These are phyloP conservation scores for Cornus kousa DNA, from an alignment of 148 eudicot genomes.

Conservation along the genomic window DNA sequence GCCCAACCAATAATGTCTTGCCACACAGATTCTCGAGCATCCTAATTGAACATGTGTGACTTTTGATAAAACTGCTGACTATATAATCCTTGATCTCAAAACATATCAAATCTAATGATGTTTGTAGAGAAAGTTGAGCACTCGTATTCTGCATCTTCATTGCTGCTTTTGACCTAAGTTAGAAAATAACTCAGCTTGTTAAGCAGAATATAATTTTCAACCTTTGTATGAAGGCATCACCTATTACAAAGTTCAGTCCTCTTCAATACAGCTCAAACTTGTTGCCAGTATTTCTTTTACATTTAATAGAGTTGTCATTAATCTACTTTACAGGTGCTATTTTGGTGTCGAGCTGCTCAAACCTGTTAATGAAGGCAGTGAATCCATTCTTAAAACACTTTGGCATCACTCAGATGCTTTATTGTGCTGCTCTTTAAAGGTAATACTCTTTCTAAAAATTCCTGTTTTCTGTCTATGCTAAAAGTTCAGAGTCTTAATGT, in stretches of 20 bases:
- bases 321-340: conserved; percentile 40
- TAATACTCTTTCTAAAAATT: conserved; percentile 17
- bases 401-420: conserved; percentile 62
- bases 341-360: conserved; percentile 67
- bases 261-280: background rate
- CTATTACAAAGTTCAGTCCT: background rate
- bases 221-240: background rate
- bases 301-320: background rate
- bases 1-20: too few species aligned
- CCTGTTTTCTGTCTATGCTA: background rate
- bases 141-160: too few species aligned
- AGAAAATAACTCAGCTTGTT: too few species aligned
- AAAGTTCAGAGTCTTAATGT: background rate
- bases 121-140: too few species aligned
- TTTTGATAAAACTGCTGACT: too few species aligned
- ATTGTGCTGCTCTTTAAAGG: conserved; percentile 70
- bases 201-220: too few species aligned
- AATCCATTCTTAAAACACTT: conserved; percentile 42
- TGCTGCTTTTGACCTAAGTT: too few species aligned
- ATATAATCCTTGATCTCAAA: too few species aligned
- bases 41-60: too few species aligned
- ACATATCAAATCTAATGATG: too few species aligned
- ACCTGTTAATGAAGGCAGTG: conserved; percentile 44
- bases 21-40: too few species aligned
- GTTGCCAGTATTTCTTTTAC: background rate